phyloP scores from a whole-genome alignment of 495 filamentous ascomycete genomes.

The Lasiosphaeriaceae sp. region DNA sequence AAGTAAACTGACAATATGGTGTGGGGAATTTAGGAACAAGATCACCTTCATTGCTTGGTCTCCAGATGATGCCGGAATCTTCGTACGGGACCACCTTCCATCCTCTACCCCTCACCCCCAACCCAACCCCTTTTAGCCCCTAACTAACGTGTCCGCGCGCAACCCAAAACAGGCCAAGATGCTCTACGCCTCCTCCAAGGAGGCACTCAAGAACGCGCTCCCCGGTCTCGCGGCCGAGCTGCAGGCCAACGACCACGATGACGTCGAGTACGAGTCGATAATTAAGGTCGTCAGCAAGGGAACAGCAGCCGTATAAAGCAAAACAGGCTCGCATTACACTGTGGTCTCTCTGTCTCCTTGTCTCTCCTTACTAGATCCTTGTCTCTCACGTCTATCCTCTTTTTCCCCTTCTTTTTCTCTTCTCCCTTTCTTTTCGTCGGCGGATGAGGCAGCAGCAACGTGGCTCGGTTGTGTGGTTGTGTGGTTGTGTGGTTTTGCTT shows the following conservation, averaged over 20 bases:
- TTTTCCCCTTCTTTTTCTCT: neutral
- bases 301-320: slow-evolving; percentile 27
- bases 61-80: slow-evolving; percentile 75
- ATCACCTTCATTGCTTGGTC: slow-evolving; percentile 95
- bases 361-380: neutral
- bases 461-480: neutral
- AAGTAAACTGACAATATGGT: slow-evolving; percentile 14
- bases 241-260: slow-evolving; percentile 88
- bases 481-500: too few species aligned
- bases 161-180: slow-evolving; percentile 65
- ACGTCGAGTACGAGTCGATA: slow-evolving; percentile 80
- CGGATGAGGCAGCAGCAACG: neutral
- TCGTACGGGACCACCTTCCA: slow-evolving; percentile 61
- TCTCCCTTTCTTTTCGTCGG: neutral
- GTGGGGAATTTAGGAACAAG: slow-evolving; percentile 64
- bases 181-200: slow-evolving; percentile 96
- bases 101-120: slow-evolving; percentile 21
- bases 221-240: slow-evolving; percentile 75
- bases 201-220: slow-evolving; percentile 82
- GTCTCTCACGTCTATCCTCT: neutral
- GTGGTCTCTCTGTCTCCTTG: neutral
- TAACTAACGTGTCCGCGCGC: neutral
- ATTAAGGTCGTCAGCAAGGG: slow-evolving; percentile 79
- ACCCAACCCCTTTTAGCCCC: neutral
- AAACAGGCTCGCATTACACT: neutral